Percentiles rank a stretch among this genome's conserved stretches.
phyloP scores from a whole-genome alignment of 2,329 filamentous ascomycete genomes.

The Aspergillus ibericus region DNA sequence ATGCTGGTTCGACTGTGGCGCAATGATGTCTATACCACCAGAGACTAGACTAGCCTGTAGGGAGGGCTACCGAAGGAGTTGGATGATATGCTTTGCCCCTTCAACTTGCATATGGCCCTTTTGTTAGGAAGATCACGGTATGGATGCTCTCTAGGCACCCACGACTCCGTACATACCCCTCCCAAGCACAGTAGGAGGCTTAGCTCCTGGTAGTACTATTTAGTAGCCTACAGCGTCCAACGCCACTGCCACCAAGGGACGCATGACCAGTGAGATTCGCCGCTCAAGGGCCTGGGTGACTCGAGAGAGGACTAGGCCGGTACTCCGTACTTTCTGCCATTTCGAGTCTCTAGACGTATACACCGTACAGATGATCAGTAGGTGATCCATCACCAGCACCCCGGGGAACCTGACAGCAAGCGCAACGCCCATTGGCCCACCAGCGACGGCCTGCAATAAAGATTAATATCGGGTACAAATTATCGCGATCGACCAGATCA shows the following conservation, averaged over 20 bases:
- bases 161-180: not conserved
- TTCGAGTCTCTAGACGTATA: not conserved
- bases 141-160: not conserved
- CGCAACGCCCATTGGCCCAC: not conserved
- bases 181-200: not conserved
- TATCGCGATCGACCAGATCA: not conserved
- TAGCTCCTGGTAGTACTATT: not conserved
- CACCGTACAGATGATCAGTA: not conserved
- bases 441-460: not conserved
- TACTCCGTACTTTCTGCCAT: not conserved
- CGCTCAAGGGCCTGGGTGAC: not conserved
- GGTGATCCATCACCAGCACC: constrained; percentile 4
- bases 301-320: not conserved
- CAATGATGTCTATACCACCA: not conserved
- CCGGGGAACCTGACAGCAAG: not conserved
- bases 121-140: not conserved
- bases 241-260: not conserved
- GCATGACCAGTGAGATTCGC: not conserved
- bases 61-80: not conserved
- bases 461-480: constrained; percentile 1
- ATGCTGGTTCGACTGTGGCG: not conserved
- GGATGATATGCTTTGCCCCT: not conserved
- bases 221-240: not conserved
- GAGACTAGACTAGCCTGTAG: not conserved
- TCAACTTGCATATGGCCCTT: not conserved